Evolutionary conservation across 495 filamentous ascomycete genomes (phyloP), one percentile per base, ranked within the genome.

Genomic region (Cudoniella acicularis): DNA sequence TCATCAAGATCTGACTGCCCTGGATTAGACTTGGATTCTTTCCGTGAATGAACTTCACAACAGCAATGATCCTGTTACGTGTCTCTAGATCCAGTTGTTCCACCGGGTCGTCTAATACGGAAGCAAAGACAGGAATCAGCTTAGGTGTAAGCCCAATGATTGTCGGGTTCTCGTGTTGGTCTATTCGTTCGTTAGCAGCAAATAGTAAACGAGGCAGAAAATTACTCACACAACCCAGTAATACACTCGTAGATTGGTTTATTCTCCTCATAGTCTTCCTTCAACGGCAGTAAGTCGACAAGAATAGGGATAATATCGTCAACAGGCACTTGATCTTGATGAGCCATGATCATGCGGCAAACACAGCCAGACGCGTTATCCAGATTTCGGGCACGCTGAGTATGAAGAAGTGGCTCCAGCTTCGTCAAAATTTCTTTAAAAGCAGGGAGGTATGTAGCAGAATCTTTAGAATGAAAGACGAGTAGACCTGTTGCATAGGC

Each of bases 191-290:
- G n/a, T 62, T 54, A 56, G 63, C 41, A 24, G 40, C n/a, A 26
- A 42, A 46, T n/a, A 9, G n/a, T n/a, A 21, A 3, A 21, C n/a
- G n/a, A n/a, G 18, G n/a, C 4, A 9, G 43, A 46, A 9, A 24
- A 21, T 45, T 22, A 83, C 88, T 79, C 79, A 90, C 87, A 97
- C 56, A 98, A 78, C 70, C 88, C 83, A 69, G 90, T 85, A 66
- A 98, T 83, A 83, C 90, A 92, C 64, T 86, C 80, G 74, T 86
- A 98, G 36, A 98, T 83, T 10, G 93, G 90, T 60, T 89, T 87
- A 76, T 98, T 98, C 83, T 98, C 94, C 72, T 96, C 92, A 62
- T 83, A 98, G 71, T 98, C 94, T 64, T 96, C 92, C 75, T 88
- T 91, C 64, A 98, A 75, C 23, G 94, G 94, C 47, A 98, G 79